A percentile compares a stretch with the other conserved stretches of the same genome.
Conservation (phyloP, 2,329 filamentous ascomycete species). For the Leptodontidium sp. region DNA sequence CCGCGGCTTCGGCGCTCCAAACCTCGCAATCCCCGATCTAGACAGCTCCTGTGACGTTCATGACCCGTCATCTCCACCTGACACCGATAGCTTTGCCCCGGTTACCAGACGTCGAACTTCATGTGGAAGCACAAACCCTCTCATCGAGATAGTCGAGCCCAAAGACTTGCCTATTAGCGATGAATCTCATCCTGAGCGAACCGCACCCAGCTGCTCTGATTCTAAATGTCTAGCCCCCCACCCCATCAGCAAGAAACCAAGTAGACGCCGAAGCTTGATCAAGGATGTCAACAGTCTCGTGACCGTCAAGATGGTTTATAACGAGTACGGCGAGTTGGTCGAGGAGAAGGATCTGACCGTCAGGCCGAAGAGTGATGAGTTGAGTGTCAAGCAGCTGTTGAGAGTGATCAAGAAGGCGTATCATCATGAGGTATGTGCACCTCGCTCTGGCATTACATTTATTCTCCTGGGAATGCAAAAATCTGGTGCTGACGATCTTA, state of each 20-base stretch:
- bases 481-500: slow-evolving; percentile 19
- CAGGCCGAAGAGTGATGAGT: slow-evolving; percentile 28
- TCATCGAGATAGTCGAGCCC: slow-evolving; percentile 26
- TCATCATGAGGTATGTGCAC: slow-evolving; percentile 40
- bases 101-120: neutral
- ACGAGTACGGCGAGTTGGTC: slow-evolving; percentile 45
- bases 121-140: slow-evolving; percentile 25
- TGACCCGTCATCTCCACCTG: neutral
- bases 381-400: slow-evolving; percentile 38
- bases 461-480: neutral
- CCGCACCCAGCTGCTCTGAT: neutral
- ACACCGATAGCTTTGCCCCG: neutral
- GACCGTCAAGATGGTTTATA: slow-evolving; percentile 41
- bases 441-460: neutral
- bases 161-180: slow-evolving; percentile 17
- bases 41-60: slow-evolving; percentile 7
- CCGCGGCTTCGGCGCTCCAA: neutral
- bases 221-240: neutral
- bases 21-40: neutral
- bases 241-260: neutral
- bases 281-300: slow-evolving; percentile 14
- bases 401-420: slow-evolving; percentile 42
- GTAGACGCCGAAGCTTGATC: neutral
- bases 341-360: slow-evolving; percentile 27
- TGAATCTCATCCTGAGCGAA: neutral